Evolutionary conservation across 2,329 filamentous ascomycete genomes (phyloP), one percentile per base, ranked within the genome.

Genomic region (Arthrobotrys iridis): DNA sequence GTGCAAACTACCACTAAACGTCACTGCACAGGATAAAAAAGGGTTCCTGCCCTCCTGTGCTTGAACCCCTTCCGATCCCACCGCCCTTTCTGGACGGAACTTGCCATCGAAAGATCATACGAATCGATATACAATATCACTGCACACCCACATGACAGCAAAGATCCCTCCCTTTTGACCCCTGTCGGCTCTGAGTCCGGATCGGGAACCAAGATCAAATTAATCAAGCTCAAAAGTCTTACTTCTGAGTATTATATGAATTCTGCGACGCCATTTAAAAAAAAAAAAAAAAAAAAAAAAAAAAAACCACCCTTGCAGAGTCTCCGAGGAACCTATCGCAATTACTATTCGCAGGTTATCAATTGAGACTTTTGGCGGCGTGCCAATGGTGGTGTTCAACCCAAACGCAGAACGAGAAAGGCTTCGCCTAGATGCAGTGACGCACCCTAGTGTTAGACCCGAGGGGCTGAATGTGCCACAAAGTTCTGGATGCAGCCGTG

Each of bases 311-410:
- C n/a, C n/a, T n/a, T n/a, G 13, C 13, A 37, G 6, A 37, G 6
- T 37, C 33, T 37, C 33, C 33, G 22, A 22, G n/a, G 18, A n/a
- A n/a, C n/a, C 13, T 40, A 13, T 8, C 24, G 13, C 46, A 2
- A 33, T 33, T 33, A 15, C 46, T 52, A 33, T 33, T 52, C 46
- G 26, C 28, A 52, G 26, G n/a, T 13, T 50, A 50, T 50, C n/a
- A 7, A 20, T 20, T 8, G 46, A 40, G 35, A 35, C 26, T 20
- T 52, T n/a, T n/a, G n/a, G n/a, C n/a, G n/a, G n/a, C n/a, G n/a
- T n/a, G n/a, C n/a, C 46, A 35, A 45, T 33, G 28, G 50, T 22
- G 50, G 50, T 24, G 50, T 55, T 22, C 50, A 55, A 55, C 10
- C 4, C 28, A 33, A 37, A 55, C 37, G 28, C 30, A 30, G 50